These are phyloP conservation scores for Allium fistulosum DNA, from an alignment of 106 monocot genomes.

Conservation along the genomic window DNA sequence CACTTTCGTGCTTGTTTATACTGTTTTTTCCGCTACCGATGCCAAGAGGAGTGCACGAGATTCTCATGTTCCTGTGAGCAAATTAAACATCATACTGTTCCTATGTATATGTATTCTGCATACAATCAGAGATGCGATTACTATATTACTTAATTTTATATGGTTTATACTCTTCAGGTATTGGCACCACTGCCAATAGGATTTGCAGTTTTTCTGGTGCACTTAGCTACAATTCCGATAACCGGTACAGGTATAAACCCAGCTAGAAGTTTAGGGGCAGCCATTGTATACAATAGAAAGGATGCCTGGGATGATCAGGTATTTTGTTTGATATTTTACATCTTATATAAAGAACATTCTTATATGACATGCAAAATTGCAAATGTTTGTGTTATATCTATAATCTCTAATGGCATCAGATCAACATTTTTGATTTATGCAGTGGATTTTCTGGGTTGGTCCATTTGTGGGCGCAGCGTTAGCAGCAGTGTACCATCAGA, in stretches of 20 bases:
- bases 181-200: slow-evolving; percentile 23
- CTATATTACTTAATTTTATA: not conserved
- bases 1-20: slow-evolving; percentile 8
- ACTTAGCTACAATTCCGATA: slow-evolving; percentile 19
- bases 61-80: slow-evolving; percentile 12
- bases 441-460: slow-evolving; percentile 14
- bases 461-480: slow-evolving; percentile 8
- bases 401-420: no score
- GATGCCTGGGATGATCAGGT: slow-evolving; percentile 20
- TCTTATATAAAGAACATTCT: not conserved
- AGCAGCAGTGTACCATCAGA: slow-evolving; percentile 8
- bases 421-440: not conserved
- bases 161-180: not conserved
- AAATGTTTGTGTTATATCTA: no score
- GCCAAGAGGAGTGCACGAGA: slow-evolving; percentile 18
- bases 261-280: slow-evolving; percentile 22
- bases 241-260: slow-evolving; percentile 24
- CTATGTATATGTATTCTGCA: not conserved
- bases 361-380: no score
- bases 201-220: slow-evolving; percentile 21
- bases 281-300: slow-evolving; percentile 19
- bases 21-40: slow-evolving; percentile 10
- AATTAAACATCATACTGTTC: not conserved
- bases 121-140: not conserved
- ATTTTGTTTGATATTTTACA: not conserved